phyloP scores from a whole-genome alignment of 2,329 filamentous ascomycete species.

The Fusarium buharicum region DNA sequence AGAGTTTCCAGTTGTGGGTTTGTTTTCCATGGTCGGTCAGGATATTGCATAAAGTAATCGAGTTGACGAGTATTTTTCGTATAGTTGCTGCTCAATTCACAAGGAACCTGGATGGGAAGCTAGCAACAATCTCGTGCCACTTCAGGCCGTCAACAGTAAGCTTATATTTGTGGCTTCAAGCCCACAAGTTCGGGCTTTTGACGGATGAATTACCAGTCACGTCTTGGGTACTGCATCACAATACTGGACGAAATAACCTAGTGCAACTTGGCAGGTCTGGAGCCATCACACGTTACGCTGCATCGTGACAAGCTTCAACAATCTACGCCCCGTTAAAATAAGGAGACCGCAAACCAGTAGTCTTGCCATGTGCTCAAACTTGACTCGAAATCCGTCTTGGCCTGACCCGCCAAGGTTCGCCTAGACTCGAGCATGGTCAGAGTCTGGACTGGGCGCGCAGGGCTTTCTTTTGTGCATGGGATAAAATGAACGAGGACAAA shows the following conservation, averaged over 20 bases:
- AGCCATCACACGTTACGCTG: constrained; percentile 26
- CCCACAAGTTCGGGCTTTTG: constrained; percentile 1
- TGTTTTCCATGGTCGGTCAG: too few relatives aligned
- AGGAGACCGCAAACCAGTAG: constrained; percentile 35
- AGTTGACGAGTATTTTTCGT: neutral
- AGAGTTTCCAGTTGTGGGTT: too few relatives aligned
- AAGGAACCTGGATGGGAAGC: neutral
- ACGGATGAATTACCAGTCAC: neutral
- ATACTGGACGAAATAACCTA: constrained; percentile 4
- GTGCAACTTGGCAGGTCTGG: constrained; percentile 17
- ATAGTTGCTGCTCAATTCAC: neutral
- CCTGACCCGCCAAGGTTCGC: constrained; percentile 34
- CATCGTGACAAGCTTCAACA: constrained; percentile 26
- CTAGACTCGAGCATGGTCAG: constrained; percentile 24
- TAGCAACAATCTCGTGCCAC: constrained; percentile 1
- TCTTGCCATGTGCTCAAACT: constrained; percentile 36
- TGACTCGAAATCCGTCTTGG: constrained; percentile 37
- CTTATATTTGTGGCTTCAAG: constrained; percentile 19
- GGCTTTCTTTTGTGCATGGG: constrained; percentile 7
- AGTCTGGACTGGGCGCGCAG: constrained; percentile 36
- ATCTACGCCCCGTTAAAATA: constrained; percentile 4
- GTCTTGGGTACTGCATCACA: too few relatives aligned
- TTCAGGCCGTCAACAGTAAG: constrained; percentile 13
- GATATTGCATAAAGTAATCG: too few relatives aligned
- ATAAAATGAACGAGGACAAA: constrained; percentile 12